Percentiles rank a stretch among this genome's conserved stretches.
These are phyloP conservation scores for Tinospora cordifolia DNA, from an alignment of 164 flowering plant genomes.

Conservation along the genomic window DNA sequence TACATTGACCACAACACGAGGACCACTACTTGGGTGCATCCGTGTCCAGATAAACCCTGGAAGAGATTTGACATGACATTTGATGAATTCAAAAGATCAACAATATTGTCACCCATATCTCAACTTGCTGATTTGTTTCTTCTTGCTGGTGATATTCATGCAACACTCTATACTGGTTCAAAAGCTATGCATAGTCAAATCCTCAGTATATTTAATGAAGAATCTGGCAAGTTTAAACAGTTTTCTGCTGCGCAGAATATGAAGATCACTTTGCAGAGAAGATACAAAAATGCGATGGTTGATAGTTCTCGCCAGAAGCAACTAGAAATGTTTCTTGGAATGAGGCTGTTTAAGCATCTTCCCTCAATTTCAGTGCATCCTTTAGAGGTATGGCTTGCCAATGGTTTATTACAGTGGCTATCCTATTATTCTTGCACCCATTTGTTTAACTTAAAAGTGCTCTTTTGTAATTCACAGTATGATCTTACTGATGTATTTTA, in stretches of 20 bases:
- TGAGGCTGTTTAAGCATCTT: slow-evolving; percentile 94
- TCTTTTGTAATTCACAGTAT: background rate
- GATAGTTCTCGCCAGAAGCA: slow-evolving; percentile 98
- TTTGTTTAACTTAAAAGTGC: background rate
- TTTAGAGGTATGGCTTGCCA: slow-evolving; percentile 65
- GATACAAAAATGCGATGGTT: slow-evolving; percentile 80
- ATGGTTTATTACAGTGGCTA: slow-evolving; percentile 24
- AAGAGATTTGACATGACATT: slow-evolving; percentile 73
- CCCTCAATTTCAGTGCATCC: slow-evolving; percentile 71
- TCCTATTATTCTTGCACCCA: background rate
- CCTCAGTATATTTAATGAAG: slow-evolving; percentile 87
- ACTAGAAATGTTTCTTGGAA: slow-evolving; percentile 92
- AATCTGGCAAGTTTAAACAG: slow-evolving; percentile 80
- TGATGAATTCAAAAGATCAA: slow-evolving; percentile 90
- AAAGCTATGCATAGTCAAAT: slow-evolving; percentile 99
- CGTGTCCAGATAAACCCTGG: slow-evolving; percentile 86
- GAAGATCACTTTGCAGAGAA: slow-evolving; percentile 84
- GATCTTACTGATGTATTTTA: background rate
- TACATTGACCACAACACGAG: slow-evolving; percentile 92
- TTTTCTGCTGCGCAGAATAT: slow-evolving; percentile 93
- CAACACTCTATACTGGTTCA: slow-evolving; percentile 96
- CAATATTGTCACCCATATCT: slow-evolving; percentile 72
- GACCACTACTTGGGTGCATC: slow-evolving; percentile 95
- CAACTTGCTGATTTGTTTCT: slow-evolving; percentile 85
- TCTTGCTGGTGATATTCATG: slow-evolving; percentile 94